A percentile compares a stretch with the other conserved stretches of the same genome.
Conservation (phyloP, 192 early-diverging fungal genomes). For the Umbelopsis ramanniana region DNA sequence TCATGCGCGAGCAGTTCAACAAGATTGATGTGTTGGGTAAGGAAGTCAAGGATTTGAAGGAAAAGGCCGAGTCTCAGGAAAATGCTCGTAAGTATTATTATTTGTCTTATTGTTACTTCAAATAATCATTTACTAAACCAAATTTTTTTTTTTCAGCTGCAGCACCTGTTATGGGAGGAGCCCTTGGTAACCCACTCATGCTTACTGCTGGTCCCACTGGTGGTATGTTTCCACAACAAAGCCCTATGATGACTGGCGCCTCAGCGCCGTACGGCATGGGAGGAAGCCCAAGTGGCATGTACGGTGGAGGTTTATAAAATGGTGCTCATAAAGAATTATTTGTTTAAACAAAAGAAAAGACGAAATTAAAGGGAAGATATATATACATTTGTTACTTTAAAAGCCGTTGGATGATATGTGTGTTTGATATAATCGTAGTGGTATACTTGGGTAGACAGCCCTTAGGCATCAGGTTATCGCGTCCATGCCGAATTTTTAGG, state of each 20-base stretch:
- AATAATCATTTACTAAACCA: too few relatives aligned
- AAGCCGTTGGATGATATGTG: too few relatives aligned
- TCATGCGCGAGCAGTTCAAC: slow-evolving; percentile 80
- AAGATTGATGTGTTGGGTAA: slow-evolving; percentile 67
- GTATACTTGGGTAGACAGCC: too few relatives aligned
- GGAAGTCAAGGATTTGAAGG: slow-evolving; percentile 60
- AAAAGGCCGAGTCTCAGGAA: slow-evolving; percentile 56
- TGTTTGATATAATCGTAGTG: too few relatives aligned
- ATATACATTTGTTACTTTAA: slow-evolving; percentile 9
- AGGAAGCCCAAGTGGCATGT: slow-evolving; percentile 24
- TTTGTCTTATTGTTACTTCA: too few relatives aligned
- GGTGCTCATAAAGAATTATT: not conserved
- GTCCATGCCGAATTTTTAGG: too few relatives aligned
- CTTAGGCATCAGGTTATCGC: too few relatives aligned
- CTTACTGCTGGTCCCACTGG: slow-evolving; percentile 59
- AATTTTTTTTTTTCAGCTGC: slow-evolving; percentile 30
- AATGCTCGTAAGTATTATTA: slow-evolving; percentile 36
- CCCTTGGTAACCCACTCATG: slow-evolving; percentile 77
- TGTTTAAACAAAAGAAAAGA: slow-evolving; percentile 12
- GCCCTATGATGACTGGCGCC: slow-evolving; percentile 36
- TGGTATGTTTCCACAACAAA: slow-evolving; percentile 34
- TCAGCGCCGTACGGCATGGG: slow-evolving; percentile 15
- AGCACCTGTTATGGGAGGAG: slow-evolving; percentile 63
- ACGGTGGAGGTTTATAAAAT: slow-evolving; percentile 20
- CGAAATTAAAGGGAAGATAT: not conserved